phyloP scores from a whole-genome alignment of 2,329 filamentous ascomycete genomes.

The Fusarium miscanthi region DNA sequence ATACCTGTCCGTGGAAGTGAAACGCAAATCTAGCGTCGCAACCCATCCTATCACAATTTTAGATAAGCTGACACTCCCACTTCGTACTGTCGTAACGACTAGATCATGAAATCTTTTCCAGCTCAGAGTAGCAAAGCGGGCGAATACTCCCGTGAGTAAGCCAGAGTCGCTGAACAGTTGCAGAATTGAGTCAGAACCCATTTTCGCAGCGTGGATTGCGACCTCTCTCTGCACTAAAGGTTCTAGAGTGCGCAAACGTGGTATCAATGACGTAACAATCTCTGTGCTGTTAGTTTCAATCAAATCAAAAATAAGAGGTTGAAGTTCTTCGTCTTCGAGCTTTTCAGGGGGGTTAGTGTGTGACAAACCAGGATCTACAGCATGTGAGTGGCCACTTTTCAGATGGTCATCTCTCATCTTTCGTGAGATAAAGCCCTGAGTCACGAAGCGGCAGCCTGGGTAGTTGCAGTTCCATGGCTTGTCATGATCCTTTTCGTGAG shows the following conservation, averaged over 20 bases:
- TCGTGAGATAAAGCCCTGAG: fast-evolving
- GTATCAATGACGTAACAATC: fast-evolving
- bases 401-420: background rate
- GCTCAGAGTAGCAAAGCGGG: too few species aligned
- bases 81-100: fast-evolving
- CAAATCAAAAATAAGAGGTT: background rate
- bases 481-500: background rate
- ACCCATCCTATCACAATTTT: fast-evolving
- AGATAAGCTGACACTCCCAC: fast-evolving
- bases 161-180: background rate
- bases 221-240: fast-evolving
- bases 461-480: background rate
- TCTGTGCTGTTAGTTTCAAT: fast-evolving
- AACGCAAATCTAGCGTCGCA: background rate
- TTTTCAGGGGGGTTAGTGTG: fast-evolving
- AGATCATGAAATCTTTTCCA: fast-evolving
- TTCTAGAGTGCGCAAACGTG: fast-evolving
- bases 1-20: too few species aligned
- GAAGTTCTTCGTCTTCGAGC: background rate
- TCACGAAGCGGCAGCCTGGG: fast-evolving
- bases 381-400: fast-evolving
- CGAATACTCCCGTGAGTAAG: fast-evolving
- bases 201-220: fast-evolving
- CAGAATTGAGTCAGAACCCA: fast-evolving
- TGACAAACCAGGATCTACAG: fast-evolving